These are phyloP conservation scores for Ananas comosus DNA, from an alignment of 176 grass and related monocot species.

Conservation along the genomic window DNA sequence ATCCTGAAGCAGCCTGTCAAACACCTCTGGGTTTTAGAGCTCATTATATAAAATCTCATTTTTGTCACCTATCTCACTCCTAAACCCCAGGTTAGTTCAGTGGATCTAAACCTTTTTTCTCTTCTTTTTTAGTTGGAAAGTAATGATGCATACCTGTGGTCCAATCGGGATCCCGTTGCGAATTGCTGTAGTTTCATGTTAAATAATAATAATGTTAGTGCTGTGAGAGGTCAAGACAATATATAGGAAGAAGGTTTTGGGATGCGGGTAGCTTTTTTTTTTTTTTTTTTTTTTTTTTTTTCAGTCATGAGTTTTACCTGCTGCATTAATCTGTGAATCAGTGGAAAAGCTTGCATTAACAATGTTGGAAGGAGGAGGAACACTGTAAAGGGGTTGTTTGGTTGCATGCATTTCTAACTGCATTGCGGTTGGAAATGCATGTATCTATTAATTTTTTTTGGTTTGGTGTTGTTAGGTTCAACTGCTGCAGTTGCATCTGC, in stretches of 20 bases:
- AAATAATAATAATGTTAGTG: neutral
- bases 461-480: too few species aligned
- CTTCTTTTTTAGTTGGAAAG: too few species aligned
- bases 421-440: too few species aligned
- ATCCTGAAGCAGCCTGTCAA: neutral
- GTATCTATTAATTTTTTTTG: too few species aligned
- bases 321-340: neutral
- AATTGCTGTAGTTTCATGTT: neutral
- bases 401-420: conserved; percentile 4
- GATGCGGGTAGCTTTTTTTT: neutral
- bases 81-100: too few species aligned
- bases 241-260: neutral
- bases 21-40: neutral
- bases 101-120: too few species aligned
- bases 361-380: neutral
- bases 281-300: neutral
- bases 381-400: neutral
- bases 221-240: too few species aligned
- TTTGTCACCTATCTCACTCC: too few species aligned
- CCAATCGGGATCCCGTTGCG: neutral
- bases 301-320: neutral
- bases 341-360: neutral
- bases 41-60: neutral
- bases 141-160: neutral
- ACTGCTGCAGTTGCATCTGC: too few species aligned